Evolutionary conservation across 352 stramenopile species (phyloP).

Genomic region (Globisporangium iwayamae): DNA sequence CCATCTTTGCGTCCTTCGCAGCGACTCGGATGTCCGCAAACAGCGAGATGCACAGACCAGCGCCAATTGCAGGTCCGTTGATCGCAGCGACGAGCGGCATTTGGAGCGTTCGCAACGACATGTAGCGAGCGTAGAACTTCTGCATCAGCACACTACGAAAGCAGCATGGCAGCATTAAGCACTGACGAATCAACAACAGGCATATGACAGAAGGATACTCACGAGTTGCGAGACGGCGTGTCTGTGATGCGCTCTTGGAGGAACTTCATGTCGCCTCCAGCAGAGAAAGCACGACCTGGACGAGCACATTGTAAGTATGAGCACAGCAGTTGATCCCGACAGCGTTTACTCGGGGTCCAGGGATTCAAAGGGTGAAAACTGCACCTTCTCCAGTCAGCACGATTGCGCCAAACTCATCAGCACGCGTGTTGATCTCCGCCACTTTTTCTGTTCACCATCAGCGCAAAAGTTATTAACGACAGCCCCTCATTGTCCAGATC

Average conservation of each 20-base stretch:
- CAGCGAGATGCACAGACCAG: conserved; percentile 76
- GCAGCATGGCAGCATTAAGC: neutral
- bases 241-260: conserved; percentile 55
- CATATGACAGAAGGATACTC: neutral
- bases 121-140: conserved; percentile 80
- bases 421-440: conserved; percentile 42
- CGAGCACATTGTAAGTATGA: neutral
- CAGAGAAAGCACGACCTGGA: conserved; percentile 75
- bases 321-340: neutral
- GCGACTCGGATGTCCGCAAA: conserved; percentile 81
- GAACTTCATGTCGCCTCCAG: conserved; percentile 84
- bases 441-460: conserved; percentile 29
- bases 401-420: conserved; percentile 57
- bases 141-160: conserved; percentile 65
- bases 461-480: neutral
- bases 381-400: conserved; percentile 74
- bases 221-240: conserved; percentile 75
- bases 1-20: conserved; percentile 65
- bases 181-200: neutral
- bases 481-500: neutral
- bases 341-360: too few relatives aligned
- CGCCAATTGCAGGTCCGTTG: conserved; percentile 80
- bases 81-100: conserved; percentile 84
- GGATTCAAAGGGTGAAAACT: too few relatives aligned
- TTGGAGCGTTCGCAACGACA: conserved; percentile 71